These are phyloP conservation scores for Ricinus communis DNA, from an alignment of 345 rosid species.

Conservation along the genomic window DNA sequence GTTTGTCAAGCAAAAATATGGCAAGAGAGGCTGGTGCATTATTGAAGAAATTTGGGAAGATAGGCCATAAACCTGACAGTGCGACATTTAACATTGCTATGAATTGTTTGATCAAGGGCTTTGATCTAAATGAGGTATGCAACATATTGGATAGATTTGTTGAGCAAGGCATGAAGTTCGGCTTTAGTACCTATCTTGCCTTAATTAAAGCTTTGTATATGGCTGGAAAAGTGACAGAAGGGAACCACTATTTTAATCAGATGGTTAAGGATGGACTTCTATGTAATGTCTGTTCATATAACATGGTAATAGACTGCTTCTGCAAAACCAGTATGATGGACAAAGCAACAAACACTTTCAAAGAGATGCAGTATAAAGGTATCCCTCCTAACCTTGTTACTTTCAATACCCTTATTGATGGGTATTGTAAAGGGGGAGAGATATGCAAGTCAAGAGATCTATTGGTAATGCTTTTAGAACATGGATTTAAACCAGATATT, in stretches of 20 bases:
- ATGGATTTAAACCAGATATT: constrained; percentile 66
- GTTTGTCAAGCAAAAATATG: constrained; percentile 65
- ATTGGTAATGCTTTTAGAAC: constrained; percentile 52
- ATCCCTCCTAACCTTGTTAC: constrained; percentile 72
- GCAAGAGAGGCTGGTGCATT: constrained; percentile 65
- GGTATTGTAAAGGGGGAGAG: constrained; percentile 52
- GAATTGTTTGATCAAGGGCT: constrained; percentile 59
- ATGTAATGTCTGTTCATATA: constrained; percentile 57
- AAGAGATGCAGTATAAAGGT: constrained; percentile 53
- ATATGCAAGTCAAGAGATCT: constrained; percentile 42
- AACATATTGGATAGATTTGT: constrained; percentile 51
- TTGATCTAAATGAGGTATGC: constrained; percentile 59
- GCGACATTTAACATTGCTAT: constrained; percentile 55
- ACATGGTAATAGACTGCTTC: constrained; percentile 73
- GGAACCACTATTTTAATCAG: constrained; percentile 47
- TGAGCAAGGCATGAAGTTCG: constrained; percentile 56
- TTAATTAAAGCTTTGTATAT: constrained; percentile 61
- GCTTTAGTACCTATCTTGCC: constrained; percentile 52
- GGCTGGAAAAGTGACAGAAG: constrained; percentile 45
- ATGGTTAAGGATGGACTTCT: constrained; percentile 51
- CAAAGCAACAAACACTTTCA: constrained; percentile 42
- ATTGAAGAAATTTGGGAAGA: constrained; percentile 44
- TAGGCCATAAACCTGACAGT: constrained; percentile 58
- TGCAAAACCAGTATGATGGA: constrained; percentile 61
- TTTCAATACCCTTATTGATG: constrained; percentile 72